Evolutionary conservation across 495 filamentous ascomycete genomes (phyloP).

Genomic region (Glonium stellatum): DNA sequence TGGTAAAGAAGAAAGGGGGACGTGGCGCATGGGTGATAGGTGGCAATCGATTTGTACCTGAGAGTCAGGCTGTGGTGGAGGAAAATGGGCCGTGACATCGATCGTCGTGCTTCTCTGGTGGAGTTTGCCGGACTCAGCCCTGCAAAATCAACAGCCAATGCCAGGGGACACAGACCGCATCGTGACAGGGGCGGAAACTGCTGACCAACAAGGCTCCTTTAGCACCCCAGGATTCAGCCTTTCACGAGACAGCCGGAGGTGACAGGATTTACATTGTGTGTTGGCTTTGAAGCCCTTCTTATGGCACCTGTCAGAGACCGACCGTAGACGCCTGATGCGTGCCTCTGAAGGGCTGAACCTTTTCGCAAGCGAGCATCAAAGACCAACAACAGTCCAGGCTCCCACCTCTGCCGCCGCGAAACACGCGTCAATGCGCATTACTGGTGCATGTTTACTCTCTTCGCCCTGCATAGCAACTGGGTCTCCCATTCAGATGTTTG

Average conservation of each 20-base stretch:
- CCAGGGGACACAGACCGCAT: not conserved
- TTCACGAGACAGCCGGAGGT: not conserved
- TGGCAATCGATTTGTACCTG: not conserved
- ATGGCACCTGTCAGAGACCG: too few relatives aligned
- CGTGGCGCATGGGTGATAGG: not conserved
- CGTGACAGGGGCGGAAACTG: not conserved
- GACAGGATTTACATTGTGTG: not conserved
- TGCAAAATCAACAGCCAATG: conserved; percentile 1
- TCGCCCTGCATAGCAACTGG: too few relatives aligned
- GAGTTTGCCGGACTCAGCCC: conserved; percentile 1
- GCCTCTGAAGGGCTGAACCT: not conserved
- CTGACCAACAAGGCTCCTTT: conserved; percentile 1
- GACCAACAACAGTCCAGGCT: not conserved
- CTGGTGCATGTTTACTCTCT: too few relatives aligned
- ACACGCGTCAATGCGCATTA: too few relatives aligned
- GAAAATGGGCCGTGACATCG: conserved; percentile 1
- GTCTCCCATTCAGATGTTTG: too few relatives aligned
- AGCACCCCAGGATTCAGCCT: too few relatives aligned
- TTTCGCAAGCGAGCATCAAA: not conserved
- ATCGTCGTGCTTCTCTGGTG: not conserved
- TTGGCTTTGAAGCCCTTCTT: not conserved
- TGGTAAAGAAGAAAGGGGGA: not conserved
- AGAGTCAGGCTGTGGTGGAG: not conserved
- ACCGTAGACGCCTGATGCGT: not conserved
- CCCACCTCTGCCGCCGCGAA: not conserved